Evolutionary conservation across 2,329 filamentous ascomycete species (phyloP).

Genomic region (Phialophora verrucosa): DNA sequence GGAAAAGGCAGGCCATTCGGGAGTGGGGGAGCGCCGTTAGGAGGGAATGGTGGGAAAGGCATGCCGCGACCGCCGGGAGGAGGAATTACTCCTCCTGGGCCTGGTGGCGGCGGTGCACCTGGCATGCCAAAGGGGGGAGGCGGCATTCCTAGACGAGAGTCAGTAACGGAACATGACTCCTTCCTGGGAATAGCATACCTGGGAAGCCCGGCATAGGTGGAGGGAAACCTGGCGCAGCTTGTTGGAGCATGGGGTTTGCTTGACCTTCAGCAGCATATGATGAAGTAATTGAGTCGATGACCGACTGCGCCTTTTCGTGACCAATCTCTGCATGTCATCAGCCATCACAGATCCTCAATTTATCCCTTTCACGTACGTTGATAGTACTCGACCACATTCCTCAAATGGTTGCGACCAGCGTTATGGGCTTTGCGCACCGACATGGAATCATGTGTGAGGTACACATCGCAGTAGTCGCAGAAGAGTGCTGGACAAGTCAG

Average conservation of each 20-base stretch:
- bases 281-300: conserved; percentile 96
- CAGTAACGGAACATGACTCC: background rate
- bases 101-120: conserved; percentile 45
- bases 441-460: conserved; percentile 99
- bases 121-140: conserved; percentile 66
- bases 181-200: conserved; percentile 48
- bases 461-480: conserved; percentile 99
- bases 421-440: conserved; percentile 99
- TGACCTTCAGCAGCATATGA: conserved; percentile 96
- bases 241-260: conserved; percentile 83
- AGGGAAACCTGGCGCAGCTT: conserved; percentile 52
- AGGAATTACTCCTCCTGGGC: conserved; percentile 51
- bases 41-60: conserved; percentile 58
- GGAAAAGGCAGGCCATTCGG: conserved; percentile 53
- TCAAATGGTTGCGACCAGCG: conserved; percentile 91
- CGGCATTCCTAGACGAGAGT: conserved; percentile 46
- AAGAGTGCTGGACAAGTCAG: conserved; percentile 67
- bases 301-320: conserved; percentile 96
- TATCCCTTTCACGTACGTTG: conserved; percentile 68
- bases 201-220: conserved; percentile 69
- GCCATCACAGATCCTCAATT: background rate
- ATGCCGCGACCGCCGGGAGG: conserved; percentile 63
- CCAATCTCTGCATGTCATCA: conserved; percentile 75
- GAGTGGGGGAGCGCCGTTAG: conserved; percentile 51
- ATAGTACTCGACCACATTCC: conserved; percentile 98